Evolutionary conservation across 2,329 filamentous ascomycete species (phyloP), one percentile per base, ranked within the genome.

Genomic region (Periconia digitata): DNA sequence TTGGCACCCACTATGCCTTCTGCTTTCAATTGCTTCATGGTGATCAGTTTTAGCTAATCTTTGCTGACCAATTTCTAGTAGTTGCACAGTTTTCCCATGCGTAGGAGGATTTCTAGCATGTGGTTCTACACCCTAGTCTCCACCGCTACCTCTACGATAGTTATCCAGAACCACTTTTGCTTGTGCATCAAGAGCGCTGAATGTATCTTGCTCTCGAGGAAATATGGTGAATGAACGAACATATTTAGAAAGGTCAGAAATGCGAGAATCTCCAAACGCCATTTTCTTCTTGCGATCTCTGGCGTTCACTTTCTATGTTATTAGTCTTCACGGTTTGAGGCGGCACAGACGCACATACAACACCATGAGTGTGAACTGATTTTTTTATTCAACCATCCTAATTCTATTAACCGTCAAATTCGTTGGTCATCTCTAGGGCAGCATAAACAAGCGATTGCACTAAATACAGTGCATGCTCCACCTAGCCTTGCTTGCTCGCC

Each of bases 201-300:
- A 96, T 71, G 88, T 89, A 59, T 85, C 81, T 56, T 84, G 79
- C 67, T 95, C 91, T 29, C 91, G 84, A 0, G 82, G 71, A 37
- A 85, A 80, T 60, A 95, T 90, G 8, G 84, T 78, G 56, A 95
- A 83, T 8, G 83, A 82, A 60, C 94, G 85, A 6, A 94, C 77
- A 56, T 87, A 91, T 63, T 92, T 90, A 1, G 84, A 86, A 62
- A 95, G 84, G 13, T 84, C 77, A 0, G 91, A 90, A 8, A 95
- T 77, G 53, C 85, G 87, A 17, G 95, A 75, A 56, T 95, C 89
- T 44, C 96, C 82, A 62, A 95, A 95, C 5, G 80, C 80, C 90
- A 96, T 95, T 47, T 92, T 86, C 67, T 96, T 96, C 69, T 85
- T 87, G 32, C 91, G 83, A n/a, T n/a, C n/a, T n/a, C n/a, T n/a